Evolutionary conservation across 192 early-diverging fungal species (phyloP), one percentile per base, ranked within the genome.

Genomic region (Rhizophagus clarus): DNA sequence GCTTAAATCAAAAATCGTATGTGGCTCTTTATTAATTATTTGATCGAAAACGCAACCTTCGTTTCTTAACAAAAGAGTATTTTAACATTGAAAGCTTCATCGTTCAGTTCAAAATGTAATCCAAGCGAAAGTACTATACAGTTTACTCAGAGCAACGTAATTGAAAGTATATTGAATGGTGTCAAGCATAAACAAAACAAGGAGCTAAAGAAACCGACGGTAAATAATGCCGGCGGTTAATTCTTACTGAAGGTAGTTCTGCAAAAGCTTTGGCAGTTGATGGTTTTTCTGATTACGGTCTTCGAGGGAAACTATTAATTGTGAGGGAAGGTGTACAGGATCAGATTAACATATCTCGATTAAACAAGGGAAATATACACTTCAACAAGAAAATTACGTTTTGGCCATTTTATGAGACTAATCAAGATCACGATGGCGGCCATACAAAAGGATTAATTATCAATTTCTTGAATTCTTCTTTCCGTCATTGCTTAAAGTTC

Each of bases 51-150:
- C 79, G 96, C 98, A 9, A 85, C 95, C 14, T 99, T 99, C 84
- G 96, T 98, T 84, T 97, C 96, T 29, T 97, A 98, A 99, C 97
- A 29, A 99, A 99, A 84, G 98, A 98, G 80, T 96, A 87, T n/a
- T 74, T 89, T 99, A 91, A 99, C 96, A 22, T 84, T 97, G 69
- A 88, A 91, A 45, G 40, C 81, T 24, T 87, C 90, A 0, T 82
- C 89, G 4, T 98, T 99, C 83, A 94, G 95, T 7, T 95, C 94
- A 34, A 95, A 88, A 2, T 49, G 47, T 49, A 14, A 49, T 49
- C 47, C 47, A 49, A 14, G 47, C 14, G 47, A 49, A 9, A 12
- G 0, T 49, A 14, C 47, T 49, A 14, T 49, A 49, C 14, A 49
- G 14, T 2, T 14, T 37, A 3, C 49, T 92, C 49, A 95, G 74